phyloP scores from a whole-genome alignment of 257 asterid species.

The Pogostemon cablin region DNA sequence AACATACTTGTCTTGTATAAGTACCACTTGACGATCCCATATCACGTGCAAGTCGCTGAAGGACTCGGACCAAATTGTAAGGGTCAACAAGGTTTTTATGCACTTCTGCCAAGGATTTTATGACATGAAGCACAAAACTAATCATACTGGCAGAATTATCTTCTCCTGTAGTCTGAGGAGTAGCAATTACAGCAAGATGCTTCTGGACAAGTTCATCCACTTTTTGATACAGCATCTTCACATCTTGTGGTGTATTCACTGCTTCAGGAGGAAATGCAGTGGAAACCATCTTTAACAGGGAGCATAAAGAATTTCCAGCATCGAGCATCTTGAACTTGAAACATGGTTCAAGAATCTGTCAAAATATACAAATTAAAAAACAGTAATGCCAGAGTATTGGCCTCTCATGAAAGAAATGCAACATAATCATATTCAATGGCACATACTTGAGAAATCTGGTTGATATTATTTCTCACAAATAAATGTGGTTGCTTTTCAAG shows the following conservation, averaged over 20 bases:
- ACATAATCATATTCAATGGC: slow-evolving; percentile 31
- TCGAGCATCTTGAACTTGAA: slow-evolving; percentile 97
- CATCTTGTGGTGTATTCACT: slow-evolving; percentile 78
- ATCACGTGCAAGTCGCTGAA: slow-evolving; percentile 96
- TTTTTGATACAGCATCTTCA: slow-evolving; percentile 86
- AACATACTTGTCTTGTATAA: slow-evolving; percentile 75
- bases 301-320: slow-evolving; percentile 95
- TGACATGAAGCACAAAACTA: slow-evolving; percentile 89
- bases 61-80: slow-evolving; percentile 75
- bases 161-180: slow-evolving; percentile 89
- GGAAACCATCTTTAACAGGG: slow-evolving; percentile 90
- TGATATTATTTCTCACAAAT: slow-evolving; percentile 91
- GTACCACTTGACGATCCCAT: slow-evolving; percentile 80
- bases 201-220: slow-evolving; percentile 95
- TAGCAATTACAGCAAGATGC: slow-evolving; percentile 92
- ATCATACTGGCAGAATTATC: slow-evolving; percentile 92
- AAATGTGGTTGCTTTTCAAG: slow-evolving; percentile 95
- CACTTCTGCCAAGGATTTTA: slow-evolving; percentile 85
- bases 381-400: slow-evolving; percentile 17
- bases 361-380: slow-evolving; percentile 26
- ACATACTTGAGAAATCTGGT: slow-evolving; percentile 90
- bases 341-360: slow-evolving; percentile 97
- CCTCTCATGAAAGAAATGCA: slow-evolving; percentile 22
- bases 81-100: slow-evolving; percentile 91
- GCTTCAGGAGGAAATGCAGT: slow-evolving; percentile 92